Percentiles rank a stretch among this genome's conserved stretches.
These are phyloP conservation scores for Diplodia seriata DNA, from an alignment of 2,329 filamentous ascomycete species.

Conservation along the genomic window DNA sequence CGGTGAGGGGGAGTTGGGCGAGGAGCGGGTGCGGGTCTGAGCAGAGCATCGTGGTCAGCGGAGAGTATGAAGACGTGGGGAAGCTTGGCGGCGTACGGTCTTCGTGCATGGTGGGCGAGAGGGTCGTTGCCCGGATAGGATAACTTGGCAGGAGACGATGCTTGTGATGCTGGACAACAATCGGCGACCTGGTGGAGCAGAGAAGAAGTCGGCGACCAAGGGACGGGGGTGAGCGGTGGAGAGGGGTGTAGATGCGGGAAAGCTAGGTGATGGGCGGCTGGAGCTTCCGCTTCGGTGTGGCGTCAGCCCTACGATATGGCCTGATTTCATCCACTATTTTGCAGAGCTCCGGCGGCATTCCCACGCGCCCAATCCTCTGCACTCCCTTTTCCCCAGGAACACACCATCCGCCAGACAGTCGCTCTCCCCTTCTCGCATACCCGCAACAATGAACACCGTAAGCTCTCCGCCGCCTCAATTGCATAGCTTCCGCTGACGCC, in stretches of 20 bases:
- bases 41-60: constrained; percentile 13
- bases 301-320: constrained; percentile 30
- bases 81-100: constrained; percentile 39
- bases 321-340: constrained; percentile 31
- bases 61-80: constrained; percentile 27
- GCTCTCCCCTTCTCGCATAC: background rate
- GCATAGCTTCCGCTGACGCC: constrained; percentile 35
- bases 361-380: constrained; percentile 15
- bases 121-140: background rate
- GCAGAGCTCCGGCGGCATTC: constrained; percentile 15
- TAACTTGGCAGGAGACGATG: background rate
- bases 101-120: constrained; percentile 39
- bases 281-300: constrained; percentile 22
- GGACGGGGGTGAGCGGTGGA: constrained; percentile 14
- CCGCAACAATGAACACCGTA: constrained; percentile 61
- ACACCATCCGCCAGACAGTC: background rate
- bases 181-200: background rate
- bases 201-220: constrained; percentile 6
- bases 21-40: constrained; percentile 78
- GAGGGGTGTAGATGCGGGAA: background rate
- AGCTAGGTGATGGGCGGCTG: constrained; percentile 23
- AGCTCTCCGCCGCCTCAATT: constrained; percentile 36
- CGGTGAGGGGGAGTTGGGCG: constrained; percentile 89
- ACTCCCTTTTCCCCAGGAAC: constrained; percentile 13
- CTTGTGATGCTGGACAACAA: background rate